These are phyloP conservation scores for Crataegus laevigata DNA, from an alignment of 306 rosid genomes.

Conservation along the genomic window DNA sequence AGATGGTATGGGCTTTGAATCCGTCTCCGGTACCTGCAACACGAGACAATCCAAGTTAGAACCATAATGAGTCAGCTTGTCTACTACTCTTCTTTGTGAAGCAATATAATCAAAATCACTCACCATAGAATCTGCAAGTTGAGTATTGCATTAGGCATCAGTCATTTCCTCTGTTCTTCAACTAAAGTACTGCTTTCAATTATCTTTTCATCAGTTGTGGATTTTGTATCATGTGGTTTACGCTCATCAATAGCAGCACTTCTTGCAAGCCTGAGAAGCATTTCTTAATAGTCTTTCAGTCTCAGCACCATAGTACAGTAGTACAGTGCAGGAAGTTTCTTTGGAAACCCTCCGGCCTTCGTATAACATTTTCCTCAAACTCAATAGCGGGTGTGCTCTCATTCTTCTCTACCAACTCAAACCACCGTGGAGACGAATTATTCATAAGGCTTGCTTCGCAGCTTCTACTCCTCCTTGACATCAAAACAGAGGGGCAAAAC, in stretches of 20 bases:
- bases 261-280: slow-evolving; percentile 27
- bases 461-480: slow-evolving; percentile 60
- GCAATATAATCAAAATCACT: neutral
- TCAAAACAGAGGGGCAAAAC: slow-evolving; percentile 28
- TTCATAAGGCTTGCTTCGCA: slow-evolving; percentile 60
- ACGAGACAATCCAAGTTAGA: slow-evolving; percentile 12
- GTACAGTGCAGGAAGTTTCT: slow-evolving; percentile 38
- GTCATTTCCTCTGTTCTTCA: slow-evolving; percentile 26
- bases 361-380: slow-evolving; percentile 49
- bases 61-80: neutral
- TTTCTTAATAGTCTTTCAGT: slow-evolving; percentile 23
- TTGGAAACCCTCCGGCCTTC: slow-evolving; percentile 54
- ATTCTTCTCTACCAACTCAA: slow-evolving; percentile 41
- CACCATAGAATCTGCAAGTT: slow-evolving; percentile 43
- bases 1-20: slow-evolving; percentile 14
- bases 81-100: no score
- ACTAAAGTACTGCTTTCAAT: slow-evolving; percentile 14
- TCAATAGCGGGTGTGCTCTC: slow-evolving; percentile 52
- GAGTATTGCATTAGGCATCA: slow-evolving; percentile 17
- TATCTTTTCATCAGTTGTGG: slow-evolving; percentile 25
- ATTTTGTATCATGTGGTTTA: slow-evolving; percentile 24
- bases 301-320: slow-evolving; percentile 34
- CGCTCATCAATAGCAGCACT: slow-evolving; percentile 23
- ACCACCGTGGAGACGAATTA: slow-evolving; percentile 38
- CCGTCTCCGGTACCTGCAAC: slow-evolving; percentile 39